These are phyloP conservation scores for Sarocladiaceae sp. DNA, from an alignment of 2,329 filamentous ascomycete species.

Conservation along the genomic window DNA sequence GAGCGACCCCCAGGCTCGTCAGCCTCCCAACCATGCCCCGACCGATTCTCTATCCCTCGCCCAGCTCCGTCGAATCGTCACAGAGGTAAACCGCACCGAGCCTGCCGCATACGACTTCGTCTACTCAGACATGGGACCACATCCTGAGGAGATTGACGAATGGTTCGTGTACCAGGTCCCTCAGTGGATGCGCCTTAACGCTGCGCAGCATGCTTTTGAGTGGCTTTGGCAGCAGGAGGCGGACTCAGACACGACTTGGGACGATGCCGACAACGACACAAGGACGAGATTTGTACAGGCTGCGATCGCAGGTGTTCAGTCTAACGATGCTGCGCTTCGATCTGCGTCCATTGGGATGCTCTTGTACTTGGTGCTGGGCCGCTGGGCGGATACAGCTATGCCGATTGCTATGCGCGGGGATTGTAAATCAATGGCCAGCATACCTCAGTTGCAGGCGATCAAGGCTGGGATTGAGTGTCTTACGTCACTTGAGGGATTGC, in stretches of 20 bases:
- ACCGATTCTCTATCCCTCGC: slow-evolving; percentile 71
- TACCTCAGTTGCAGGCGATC: slow-evolving; percentile 56
- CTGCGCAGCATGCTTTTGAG: slow-evolving; percentile 73
- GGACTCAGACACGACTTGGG: slow-evolving; percentile 49
- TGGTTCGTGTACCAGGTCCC: slow-evolving; percentile 94
- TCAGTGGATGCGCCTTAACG: slow-evolving; percentile 75
- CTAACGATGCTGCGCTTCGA: slow-evolving; percentile 43
- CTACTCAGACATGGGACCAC: slow-evolving; percentile 67
- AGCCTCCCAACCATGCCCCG: slow-evolving; percentile 27
- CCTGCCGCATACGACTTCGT: slow-evolving; percentile 80
- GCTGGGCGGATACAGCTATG: slow-evolving; percentile 67
- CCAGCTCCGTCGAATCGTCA: slow-evolving; percentile 69
- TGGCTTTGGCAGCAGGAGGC: slow-evolving; percentile 61
- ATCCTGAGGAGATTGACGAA: slow-evolving; percentile 89
- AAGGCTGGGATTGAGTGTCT: slow-evolving; percentile 49
- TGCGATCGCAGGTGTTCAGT: slow-evolving; percentile 41
- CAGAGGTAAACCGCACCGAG: slow-evolving; percentile 65
- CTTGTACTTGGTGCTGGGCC: slow-evolving; percentile 61
- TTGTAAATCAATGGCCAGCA: slow-evolving; percentile 46
- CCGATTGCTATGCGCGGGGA: slow-evolving; percentile 34
- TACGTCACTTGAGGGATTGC: slow-evolving; percentile 45
- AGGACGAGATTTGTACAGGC: slow-evolving; percentile 53
- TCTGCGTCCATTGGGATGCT: slow-evolving; percentile 52
- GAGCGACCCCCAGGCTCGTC: slow-evolving; percentile 19
- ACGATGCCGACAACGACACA: slow-evolving; percentile 54